Evolutionary conservation across 1,139 yeast genomes (phyloP).

Genomic region (Protomyces gravidus): DNA sequence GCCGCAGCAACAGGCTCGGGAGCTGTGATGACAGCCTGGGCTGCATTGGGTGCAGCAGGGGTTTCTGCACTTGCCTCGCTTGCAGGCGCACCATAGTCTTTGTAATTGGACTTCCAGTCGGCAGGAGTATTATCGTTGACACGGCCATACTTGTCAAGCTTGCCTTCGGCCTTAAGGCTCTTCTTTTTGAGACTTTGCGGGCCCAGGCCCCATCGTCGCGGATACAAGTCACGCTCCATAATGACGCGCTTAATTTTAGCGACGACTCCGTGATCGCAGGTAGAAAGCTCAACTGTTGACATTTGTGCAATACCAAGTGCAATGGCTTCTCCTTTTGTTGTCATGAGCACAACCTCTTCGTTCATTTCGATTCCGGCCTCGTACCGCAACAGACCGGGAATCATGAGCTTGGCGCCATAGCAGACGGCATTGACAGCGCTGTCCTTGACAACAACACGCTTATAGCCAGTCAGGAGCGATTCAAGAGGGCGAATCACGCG

Average conservation of each 20-base stretch:
- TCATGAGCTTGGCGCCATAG: slow-evolving; percentile 98
- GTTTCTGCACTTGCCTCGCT: slow-evolving; percentile 39
- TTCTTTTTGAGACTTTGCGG: slow-evolving; percentile 98
- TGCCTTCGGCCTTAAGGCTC: slow-evolving; percentile 95
- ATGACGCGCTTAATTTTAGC: slow-evolving; percentile 98
- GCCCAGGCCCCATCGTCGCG: slow-evolving; percentile 99
- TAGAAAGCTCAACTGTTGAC: slow-evolving; percentile 94
- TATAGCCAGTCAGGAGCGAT: slow-evolving; percentile 86
- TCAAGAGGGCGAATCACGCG: slow-evolving; percentile 93
- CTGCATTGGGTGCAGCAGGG: slow-evolving; percentile 3
- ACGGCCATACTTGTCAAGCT: slow-evolving; percentile 93
- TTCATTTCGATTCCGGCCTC: slow-evolving; percentile 96
- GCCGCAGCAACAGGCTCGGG: slow-evolving; percentile 43
- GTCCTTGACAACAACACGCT: slow-evolving; percentile 95
- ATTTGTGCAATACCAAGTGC: slow-evolving; percentile 98
- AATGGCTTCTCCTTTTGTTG: slow-evolving; percentile 99
- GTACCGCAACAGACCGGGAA: slow-evolving; percentile 95
- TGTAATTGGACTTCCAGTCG: slow-evolving; percentile 83
- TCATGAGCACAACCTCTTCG: slow-evolving; percentile 95
- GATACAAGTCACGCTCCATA: slow-evolving; percentile 98
- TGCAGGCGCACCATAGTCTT: slow-evolving; percentile 55
- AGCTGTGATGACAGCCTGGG: slow-evolving; percentile 41
- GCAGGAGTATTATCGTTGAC: slow-evolving; percentile 89
- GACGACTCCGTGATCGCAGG: slow-evolving; percentile 97
- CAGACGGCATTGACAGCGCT: slow-evolving; percentile 98